A percentile compares a stretch with the other conserved stretches of the same genome.
phyloP scores from a whole-genome alignment of 2,329 filamentous ascomycete genomes.

The Lasiodiplodia hormozganensis region DNA sequence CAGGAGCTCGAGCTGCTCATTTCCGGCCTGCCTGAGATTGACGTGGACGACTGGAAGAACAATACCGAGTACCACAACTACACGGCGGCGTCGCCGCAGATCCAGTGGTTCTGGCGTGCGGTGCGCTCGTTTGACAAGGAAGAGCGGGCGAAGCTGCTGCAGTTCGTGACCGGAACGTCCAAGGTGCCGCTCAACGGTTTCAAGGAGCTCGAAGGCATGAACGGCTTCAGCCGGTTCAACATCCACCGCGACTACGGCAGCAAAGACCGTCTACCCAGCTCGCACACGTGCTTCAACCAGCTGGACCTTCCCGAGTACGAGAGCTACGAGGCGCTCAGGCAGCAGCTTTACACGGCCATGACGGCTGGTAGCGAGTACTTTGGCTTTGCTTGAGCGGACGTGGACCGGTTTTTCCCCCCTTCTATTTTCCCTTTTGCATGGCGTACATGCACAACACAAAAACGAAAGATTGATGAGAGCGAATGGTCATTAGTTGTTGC shows the following conservation, averaged over 20 bases:
- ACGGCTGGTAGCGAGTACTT: constrained; percentile 98
- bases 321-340: constrained; percentile 87
- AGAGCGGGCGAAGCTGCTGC: constrained; percentile 93
- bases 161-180: constrained; percentile 97
- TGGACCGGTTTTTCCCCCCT: background rate
- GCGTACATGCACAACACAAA: background rate
- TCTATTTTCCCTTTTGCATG: constrained; percentile 2
- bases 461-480: constrained; percentile 12
- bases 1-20: constrained; percentile 97
- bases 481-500: constrained; percentile 10
- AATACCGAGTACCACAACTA: constrained; percentile 99
- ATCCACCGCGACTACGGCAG: constrained; percentile 97
- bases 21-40: constrained; percentile 94
- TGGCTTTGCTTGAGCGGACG: constrained; percentile 78
- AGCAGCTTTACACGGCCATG: constrained; percentile 91
- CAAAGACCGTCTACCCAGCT: constrained; percentile 93
- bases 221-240: constrained; percentile 96
- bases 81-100: constrained; percentile 89
- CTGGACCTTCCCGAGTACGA: constrained; percentile 98
- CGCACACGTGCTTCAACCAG: constrained; percentile 99
- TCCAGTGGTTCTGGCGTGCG: constrained; percentile 99
- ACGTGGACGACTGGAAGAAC: constrained; percentile 98
- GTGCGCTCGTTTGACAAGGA: constrained; percentile 98
- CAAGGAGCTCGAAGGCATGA: constrained; percentile 99
- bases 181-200: constrained; percentile 99